Conservation (phyloP, 2,329 filamentous ascomycete species). For the Talaromyces amestolkiae region DNA sequence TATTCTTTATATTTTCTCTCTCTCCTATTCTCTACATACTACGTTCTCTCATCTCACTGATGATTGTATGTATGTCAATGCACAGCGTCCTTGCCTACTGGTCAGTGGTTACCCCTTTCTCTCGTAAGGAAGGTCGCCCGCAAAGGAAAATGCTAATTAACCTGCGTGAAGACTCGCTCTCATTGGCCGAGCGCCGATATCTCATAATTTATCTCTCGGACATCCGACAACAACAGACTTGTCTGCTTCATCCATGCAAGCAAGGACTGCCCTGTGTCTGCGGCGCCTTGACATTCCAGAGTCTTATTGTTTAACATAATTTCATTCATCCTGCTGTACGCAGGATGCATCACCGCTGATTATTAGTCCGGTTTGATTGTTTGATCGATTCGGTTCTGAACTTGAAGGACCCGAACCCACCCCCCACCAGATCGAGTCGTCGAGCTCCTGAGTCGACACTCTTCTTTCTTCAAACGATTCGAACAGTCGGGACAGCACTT, state of each 20-base stretch:
- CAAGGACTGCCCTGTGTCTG: not conserved
- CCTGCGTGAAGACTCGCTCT: not conserved
- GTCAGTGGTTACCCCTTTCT: constrained; percentile 3
- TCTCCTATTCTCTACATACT: not conserved
- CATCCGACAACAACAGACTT: not conserved
- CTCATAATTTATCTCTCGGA: constrained; percentile 1
- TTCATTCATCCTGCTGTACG: not conserved
- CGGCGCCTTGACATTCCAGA: constrained; percentile 1
- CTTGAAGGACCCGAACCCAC: constrained; percentile 4
- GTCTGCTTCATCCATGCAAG: not conserved
- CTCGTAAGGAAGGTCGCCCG: not conserved
- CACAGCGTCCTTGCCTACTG: constrained; percentile 4
- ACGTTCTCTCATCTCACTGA: not conserved
- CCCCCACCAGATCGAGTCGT: constrained; percentile 9
- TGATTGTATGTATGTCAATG: not conserved
- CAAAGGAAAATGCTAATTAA: constrained; percentile 2
- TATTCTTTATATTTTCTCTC: not conserved
- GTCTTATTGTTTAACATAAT: not conserved
- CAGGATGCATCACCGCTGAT: not conserved
- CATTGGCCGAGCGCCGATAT: not conserved
- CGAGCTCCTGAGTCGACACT: constrained; percentile 1
- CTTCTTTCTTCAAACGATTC: not conserved
- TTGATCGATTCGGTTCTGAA: not conserved
- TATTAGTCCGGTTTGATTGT: not conserved
- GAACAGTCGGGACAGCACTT: constrained; percentile 9